A percentile compares a stretch with the other conserved stretches of the same genome.
These are phyloP conservation scores for Penicillium argentinense DNA, from an alignment of 495 filamentous ascomycete species.

Conservation along the genomic window DNA sequence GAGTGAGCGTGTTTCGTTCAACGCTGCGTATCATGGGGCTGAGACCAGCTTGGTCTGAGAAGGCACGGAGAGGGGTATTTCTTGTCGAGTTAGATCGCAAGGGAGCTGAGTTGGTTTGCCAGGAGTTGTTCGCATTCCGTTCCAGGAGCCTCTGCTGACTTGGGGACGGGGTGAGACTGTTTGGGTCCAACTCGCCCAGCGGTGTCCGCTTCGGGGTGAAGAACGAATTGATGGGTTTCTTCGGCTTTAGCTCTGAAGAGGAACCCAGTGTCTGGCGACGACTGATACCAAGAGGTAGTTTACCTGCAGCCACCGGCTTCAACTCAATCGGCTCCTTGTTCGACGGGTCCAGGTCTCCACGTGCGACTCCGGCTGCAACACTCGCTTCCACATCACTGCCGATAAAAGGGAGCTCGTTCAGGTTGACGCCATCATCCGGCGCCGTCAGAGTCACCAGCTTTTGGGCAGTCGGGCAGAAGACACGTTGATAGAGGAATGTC, in stretches of 20 bases:
- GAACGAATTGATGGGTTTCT: constrained; percentile 70
- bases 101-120: constrained; percentile 48
- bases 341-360: constrained; percentile 83
- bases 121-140: constrained; percentile 52
- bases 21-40: constrained; percentile 43
- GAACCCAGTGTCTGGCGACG: constrained; percentile 45
- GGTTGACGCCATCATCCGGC: constrained; percentile 56
- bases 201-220: constrained; percentile 76
- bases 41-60: constrained; percentile 33
- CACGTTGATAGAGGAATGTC: constrained; percentile 92
- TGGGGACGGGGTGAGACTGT: constrained; percentile 72
- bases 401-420: constrained; percentile 73
- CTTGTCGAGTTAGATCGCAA: constrained; percentile 30
- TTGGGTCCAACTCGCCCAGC: constrained; percentile 83
- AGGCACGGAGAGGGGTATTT: constrained; percentile 37
- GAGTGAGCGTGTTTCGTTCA: constrained; percentile 44
- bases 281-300: constrained; percentile 28
- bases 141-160: constrained; percentile 62
- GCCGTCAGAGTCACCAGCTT: constrained; percentile 71
- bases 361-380: constrained; percentile 73
- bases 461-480: constrained; percentile 76
- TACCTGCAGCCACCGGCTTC: constrained; percentile 28
- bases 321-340: constrained; percentile 71
- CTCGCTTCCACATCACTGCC: constrained; percentile 67
- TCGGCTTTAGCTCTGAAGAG: constrained; percentile 59